Percentiles rank a stretch among this genome's conserved stretches.
Evolutionary conservation across 768 basidiomycete genomes (phyloP).

Genomic region (Lactifluus rugatus): DNA sequence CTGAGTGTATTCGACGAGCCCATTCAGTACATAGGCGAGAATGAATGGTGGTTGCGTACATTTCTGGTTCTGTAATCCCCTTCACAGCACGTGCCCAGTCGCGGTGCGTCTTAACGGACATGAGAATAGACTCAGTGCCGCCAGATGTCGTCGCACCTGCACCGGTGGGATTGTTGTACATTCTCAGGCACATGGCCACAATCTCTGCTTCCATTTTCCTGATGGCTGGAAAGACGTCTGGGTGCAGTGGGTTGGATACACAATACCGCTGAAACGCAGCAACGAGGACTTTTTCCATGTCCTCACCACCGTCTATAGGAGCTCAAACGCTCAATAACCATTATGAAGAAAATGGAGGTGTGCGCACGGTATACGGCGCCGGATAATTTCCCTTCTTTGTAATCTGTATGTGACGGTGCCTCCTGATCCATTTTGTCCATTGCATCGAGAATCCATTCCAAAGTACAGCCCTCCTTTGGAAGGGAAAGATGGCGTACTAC

Average conservation of each 20-base stretch:
- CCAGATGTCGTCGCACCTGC: conserved; percentile 92
- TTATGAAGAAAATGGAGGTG: neutral
- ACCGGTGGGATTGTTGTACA: conserved; percentile 79
- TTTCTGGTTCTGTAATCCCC: conserved; percentile 86
- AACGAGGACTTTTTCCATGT: conserved; percentile 67
- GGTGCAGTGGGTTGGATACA: conserved; percentile 85
- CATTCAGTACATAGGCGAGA: conserved; percentile 4
- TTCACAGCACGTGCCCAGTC: conserved; percentile 85
- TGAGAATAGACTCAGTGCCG: conserved; percentile 92
- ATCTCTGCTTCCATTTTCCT: conserved; percentile 98
- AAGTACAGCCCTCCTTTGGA: conserved; percentile 51
- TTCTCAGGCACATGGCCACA: conserved; percentile 73
- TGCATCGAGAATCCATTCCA: conserved; percentile 67
- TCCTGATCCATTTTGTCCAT: conserved; percentile 74
- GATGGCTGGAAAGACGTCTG: conserved; percentile 85
- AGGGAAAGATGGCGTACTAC: conserved; percentile 59
- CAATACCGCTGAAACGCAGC: conserved; percentile 75
- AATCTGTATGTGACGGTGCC: conserved; percentile 38
- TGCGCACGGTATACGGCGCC: conserved; percentile 79
- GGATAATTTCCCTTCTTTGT: conserved; percentile 65
- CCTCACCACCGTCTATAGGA: conserved; percentile 66
- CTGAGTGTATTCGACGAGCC: conserved; percentile 31
- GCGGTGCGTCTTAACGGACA: conserved; percentile 90
- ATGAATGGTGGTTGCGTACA: conserved; percentile 40
- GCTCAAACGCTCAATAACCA: neutral